A percentile compares a stretch with the other conserved stretches of the same genome.
These are phyloP conservation scores for Penicillium sp. DNA, from an alignment of 2,329 filamentous ascomycete genomes.

Conservation along the genomic window DNA sequence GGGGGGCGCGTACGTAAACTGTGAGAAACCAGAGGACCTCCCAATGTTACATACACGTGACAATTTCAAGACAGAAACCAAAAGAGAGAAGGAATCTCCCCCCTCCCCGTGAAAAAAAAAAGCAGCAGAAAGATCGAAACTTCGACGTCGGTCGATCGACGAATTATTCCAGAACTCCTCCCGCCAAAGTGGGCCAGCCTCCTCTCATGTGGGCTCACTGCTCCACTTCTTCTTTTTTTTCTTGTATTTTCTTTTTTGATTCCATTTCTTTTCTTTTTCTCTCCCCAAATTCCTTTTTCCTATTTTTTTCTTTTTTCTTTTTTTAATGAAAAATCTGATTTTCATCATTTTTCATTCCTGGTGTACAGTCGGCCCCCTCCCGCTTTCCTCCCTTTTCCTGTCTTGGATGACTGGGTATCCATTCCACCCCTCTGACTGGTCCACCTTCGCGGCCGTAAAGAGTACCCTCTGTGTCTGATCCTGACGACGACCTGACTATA, in stretches of 20 bases:
- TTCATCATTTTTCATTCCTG: too few relatives aligned
- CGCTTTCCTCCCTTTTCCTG: constrained; percentile 5
- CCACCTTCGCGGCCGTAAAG: background rate
- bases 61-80: too few relatives aligned
- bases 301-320: too few relatives aligned
- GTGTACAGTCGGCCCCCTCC: background rate
- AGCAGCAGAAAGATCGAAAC: background rate
- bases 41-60: too few relatives aligned
- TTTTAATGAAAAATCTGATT: too few relatives aligned
- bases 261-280: background rate
- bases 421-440: too few relatives aligned
- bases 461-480: background rate
- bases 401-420: too few relatives aligned
- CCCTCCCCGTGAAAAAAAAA: too few relatives aligned
- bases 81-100: too few relatives aligned
- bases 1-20: too few relatives aligned
- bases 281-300: background rate
- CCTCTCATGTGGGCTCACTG: background rate
- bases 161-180: constrained; percentile 18
- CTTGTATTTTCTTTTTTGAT: background rate
- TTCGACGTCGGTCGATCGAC: constrained; percentile 14
- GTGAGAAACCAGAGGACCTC: too few relatives aligned
- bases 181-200: constrained; percentile 5
- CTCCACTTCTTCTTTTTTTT: background rate
- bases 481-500: constrained; percentile 3